Conservation (phyloP, 2,329 filamentous ascomycete genomes). For the Curvularia sp. region DNA sequence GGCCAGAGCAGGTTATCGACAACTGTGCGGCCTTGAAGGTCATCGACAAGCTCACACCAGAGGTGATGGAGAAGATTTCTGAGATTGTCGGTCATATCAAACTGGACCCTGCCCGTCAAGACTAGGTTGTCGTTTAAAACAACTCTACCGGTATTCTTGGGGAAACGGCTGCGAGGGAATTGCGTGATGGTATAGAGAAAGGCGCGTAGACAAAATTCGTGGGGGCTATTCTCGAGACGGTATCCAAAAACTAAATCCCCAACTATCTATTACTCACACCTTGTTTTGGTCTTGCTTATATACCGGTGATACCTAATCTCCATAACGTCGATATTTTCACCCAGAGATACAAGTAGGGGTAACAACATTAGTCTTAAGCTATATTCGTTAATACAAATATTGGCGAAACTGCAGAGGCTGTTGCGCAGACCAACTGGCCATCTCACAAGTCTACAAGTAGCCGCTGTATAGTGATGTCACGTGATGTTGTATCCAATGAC, state of each 20-base stretch:
- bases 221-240: neutral
- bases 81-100: conserved; percentile 38
- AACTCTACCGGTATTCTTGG: neutral
- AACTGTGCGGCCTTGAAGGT: conserved; percentile 55
- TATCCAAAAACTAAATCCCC: neutral
- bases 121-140: conserved; percentile 16
- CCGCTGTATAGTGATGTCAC: too few relatives aligned
- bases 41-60: conserved; percentile 55
- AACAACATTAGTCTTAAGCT: too few relatives aligned
- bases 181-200: neutral
- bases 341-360: too few relatives aligned
- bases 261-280: neutral
- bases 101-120: conserved; percentile 32
- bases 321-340: neutral
- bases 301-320: neutral
- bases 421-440: too few relatives aligned
- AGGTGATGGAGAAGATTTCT: conserved; percentile 55
- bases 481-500: too few relatives aligned
- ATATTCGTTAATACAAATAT: too few relatives aligned
- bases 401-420: too few relatives aligned
- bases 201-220: neutral
- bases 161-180: neutral
- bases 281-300: neutral
- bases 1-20: conserved; percentile 43
- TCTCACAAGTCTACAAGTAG: too few relatives aligned